Percentiles rank a stretch among this genome's conserved stretches.
Evolutionary conservation across 2,329 filamentous ascomycete genomes (phyloP).

Genomic region (Aspergillus sp.): DNA sequence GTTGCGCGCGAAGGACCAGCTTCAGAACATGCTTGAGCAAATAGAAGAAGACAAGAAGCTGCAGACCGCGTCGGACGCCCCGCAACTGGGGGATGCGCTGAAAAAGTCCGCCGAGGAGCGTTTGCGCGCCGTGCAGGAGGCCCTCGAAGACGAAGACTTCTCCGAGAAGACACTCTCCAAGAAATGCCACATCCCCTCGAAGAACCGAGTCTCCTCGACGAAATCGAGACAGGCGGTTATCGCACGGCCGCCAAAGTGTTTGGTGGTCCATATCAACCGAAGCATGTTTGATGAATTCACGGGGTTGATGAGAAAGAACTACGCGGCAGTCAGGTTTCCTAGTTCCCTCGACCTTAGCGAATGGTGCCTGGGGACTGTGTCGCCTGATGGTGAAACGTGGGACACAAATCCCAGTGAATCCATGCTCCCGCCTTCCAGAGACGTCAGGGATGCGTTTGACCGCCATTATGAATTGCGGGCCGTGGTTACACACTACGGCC

Average conservation of each 20-base stretch:
- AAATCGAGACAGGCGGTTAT: conserved; percentile 90
- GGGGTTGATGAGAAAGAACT: conserved; percentile 78
- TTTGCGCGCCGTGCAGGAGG: conserved; percentile 64
- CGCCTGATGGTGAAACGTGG: conserved; percentile 62
- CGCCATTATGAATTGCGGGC: conserved; percentile 72
- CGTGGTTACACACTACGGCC: conserved; percentile 82
- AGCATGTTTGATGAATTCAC: conserved; percentile 86
- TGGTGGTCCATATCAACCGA: conserved; percentile 86
- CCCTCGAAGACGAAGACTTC: conserved; percentile 77
- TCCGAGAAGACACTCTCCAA: conserved; percentile 64
- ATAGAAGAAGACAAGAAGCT: conserved; percentile 38
- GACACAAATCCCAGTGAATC: conserved; percentile 64
- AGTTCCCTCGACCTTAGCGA: conserved; percentile 68
- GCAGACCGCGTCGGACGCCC: conserved; percentile 18
- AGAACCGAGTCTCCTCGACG: conserved; percentile 69
- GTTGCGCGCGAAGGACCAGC: conserved; percentile 54
- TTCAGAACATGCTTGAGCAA: conserved; percentile 45
- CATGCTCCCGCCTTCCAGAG: conserved; percentile 66
- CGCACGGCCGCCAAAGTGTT: conserved; percentile 72
- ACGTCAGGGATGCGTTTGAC: conserved; percentile 47
- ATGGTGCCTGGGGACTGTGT: conserved; percentile 74
- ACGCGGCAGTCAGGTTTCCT: conserved; percentile 74
- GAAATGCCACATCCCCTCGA: conserved; percentile 64
- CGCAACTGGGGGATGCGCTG: conserved; percentile 35
- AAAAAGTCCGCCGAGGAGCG: conserved; percentile 48